These are phyloP conservation scores for Entomortierella lignicola DNA, from an alignment of 192 early-diverging fungal species.

Conservation along the genomic window DNA sequence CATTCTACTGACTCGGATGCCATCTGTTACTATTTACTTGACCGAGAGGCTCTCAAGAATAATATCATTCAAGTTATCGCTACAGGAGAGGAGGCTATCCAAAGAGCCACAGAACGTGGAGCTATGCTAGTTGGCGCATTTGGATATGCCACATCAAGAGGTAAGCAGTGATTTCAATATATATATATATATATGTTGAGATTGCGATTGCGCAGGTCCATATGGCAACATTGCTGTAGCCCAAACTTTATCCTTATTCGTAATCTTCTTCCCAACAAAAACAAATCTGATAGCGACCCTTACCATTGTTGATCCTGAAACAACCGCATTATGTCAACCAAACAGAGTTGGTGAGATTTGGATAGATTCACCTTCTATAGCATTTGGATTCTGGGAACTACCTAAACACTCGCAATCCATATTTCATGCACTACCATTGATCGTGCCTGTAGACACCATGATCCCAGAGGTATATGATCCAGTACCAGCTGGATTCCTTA, in stretches of 20 bases:
- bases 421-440: slow-evolving; percentile 71
- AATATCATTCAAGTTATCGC: slow-evolving; percentile 68
- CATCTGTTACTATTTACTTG: slow-evolving; percentile 58
- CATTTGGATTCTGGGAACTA: slow-evolving; percentile 80
- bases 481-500: slow-evolving; percentile 64
- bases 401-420: slow-evolving; percentile 76
- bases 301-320: slow-evolving; percentile 84
- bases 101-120: slow-evolving; percentile 16
- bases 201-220: too few relatives aligned
- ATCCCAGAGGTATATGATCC: slow-evolving; percentile 63
- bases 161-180: too few relatives aligned
- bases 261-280: too few relatives aligned
- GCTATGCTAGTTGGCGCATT: slow-evolving; percentile 55
- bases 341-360: slow-evolving; percentile 85
- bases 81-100: slow-evolving; percentile 33
- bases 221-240: too few relatives aligned
- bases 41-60: slow-evolving; percentile 67
- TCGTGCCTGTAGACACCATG: slow-evolving; percentile 48
- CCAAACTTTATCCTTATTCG: too few relatives aligned
- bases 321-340: slow-evolving; percentile 74
- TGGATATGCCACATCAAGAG: slow-evolving; percentile 66
- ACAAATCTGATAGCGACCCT: slow-evolving; percentile 58
- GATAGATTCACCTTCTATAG: slow-evolving; percentile 75
- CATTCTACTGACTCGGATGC: slow-evolving; percentile 24
- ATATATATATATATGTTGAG: too few relatives aligned